Evolutionary conservation across 441 rosid species (phyloP).

Genomic region (Euphorbia celastroides): DNA sequence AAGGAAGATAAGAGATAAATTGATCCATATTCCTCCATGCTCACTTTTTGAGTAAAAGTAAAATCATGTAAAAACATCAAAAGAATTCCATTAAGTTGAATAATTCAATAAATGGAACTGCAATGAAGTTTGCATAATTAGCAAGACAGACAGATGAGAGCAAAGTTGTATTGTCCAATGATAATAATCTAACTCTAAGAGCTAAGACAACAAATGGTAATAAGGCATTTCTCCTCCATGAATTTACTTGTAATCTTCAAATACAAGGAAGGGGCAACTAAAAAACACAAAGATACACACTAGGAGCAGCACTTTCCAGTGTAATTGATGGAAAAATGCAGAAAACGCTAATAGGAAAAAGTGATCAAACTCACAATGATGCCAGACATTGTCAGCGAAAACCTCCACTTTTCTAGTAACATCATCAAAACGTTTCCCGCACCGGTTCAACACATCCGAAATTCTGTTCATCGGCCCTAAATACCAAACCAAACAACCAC

Average conservation of each 20-base stretch:
- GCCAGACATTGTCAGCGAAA: conserved; percentile 55
- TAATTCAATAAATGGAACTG: not conserved
- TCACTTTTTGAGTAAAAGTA: not conserved
- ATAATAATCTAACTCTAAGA: not conserved
- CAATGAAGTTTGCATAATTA: not conserved
- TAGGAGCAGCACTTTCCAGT: not conserved
- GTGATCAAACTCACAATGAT: conserved; percentile 41
- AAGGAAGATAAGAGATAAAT: not conserved
- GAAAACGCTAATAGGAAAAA: not conserved
- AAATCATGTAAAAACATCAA: not conserved
- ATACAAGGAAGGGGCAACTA: not conserved
- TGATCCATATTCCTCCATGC: conserved; percentile 1
- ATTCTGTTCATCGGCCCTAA: conserved; percentile 55
- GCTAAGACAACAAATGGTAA: not conserved
- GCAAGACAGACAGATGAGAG: not conserved
- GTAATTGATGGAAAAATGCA: not conserved
- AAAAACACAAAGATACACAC: not conserved
- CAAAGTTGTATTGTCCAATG: not conserved
- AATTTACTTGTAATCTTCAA: not conserved
- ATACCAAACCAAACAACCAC: not conserved
- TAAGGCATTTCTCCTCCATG: not conserved
- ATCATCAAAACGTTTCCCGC: conserved; percentile 49
- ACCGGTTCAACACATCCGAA: conserved; percentile 45
- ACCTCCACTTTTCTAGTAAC: conserved; percentile 49
- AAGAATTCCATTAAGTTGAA: not conserved